Conservation (phyloP, 73 alveolate species). For the Paraurostyla sp. region DNA sequence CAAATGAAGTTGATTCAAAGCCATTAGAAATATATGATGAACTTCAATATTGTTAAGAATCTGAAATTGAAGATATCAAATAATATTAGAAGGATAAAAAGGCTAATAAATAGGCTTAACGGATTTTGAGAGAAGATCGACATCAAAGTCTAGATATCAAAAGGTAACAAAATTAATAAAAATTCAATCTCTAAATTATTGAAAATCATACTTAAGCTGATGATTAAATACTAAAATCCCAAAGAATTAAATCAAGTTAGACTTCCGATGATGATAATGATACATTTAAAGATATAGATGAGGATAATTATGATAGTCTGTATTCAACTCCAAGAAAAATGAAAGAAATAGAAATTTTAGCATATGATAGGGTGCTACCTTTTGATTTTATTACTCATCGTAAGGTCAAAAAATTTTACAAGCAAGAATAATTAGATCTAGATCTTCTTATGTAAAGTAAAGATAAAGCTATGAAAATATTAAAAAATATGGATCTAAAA, state of each 20-base stretch:
- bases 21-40: constrained; percentile 28
- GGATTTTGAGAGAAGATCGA: background rate
- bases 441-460: background rate
- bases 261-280: background rate
- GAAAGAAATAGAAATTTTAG: background rate
- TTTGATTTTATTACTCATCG: constrained; percentile 46
- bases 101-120: background rate
- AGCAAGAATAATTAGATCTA: constrained; percentile 30
- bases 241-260: too few relatives aligned
- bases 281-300: background rate
- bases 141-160: constrained; percentile 1
- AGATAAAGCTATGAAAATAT: background rate
- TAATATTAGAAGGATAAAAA: background rate
- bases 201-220: too few relatives aligned
- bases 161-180: background rate
- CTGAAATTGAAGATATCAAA: constrained; percentile 48
- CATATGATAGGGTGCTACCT: constrained; percentile 35
- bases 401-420: constrained; percentile 38
- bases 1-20: background rate
- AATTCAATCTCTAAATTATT: background rate
- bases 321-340: constrained; percentile 38
- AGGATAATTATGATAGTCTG: background rate
- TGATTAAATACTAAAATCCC: too few relatives aligned
- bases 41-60: constrained; percentile 43
- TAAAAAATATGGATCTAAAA: background rate